These are phyloP conservation scores for Rickenella mellea DNA, from an alignment of 768 basidiomycete genomes.

Conservation along the genomic window DNA sequence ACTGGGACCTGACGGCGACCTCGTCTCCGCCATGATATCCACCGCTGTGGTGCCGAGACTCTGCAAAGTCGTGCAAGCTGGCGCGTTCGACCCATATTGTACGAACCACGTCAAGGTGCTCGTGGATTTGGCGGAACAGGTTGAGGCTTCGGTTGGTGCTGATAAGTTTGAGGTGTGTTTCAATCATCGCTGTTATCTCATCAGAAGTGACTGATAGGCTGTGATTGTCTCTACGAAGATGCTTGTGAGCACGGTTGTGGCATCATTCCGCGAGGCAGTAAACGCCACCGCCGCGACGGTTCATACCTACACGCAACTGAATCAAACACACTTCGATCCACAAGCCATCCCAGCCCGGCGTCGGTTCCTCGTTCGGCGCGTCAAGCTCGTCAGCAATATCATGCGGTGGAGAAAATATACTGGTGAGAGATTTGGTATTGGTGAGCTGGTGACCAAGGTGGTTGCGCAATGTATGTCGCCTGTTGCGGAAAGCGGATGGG, in stretches of 20 bases:
- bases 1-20: conserved; percentile 75
- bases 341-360: conserved; percentile 61
- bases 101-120: conserved; percentile 46
- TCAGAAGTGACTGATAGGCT: too few species aligned
- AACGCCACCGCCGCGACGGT: conserved; percentile 40
- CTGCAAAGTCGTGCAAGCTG: conserved; percentile 64
- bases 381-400: conserved; percentile 69
- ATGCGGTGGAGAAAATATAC: conserved; percentile 69
- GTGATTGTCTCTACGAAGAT: too few species aligned
- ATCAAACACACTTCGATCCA: conserved; percentile 57
- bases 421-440: conserved; percentile 49
- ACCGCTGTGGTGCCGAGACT: conserved; percentile 72
- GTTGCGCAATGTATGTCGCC: conserved; percentile 52
- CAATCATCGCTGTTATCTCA: too few species aligned
- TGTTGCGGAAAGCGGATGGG: conserved; percentile 74
- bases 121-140: conserved; percentile 70
- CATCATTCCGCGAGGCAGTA: conserved; percentile 46
- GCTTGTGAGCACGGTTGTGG: conserved; percentile 44
- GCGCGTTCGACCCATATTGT: conserved; percentile 79
- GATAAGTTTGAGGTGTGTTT: conserved; percentile 38
- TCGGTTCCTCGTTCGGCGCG: conserved; percentile 54
- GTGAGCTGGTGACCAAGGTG: conserved; percentile 42
- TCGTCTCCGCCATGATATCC: conserved; percentile 83
- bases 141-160: conserved; percentile 64
- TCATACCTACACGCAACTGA: conserved; percentile 35